Percentiles rank a stretch among this genome's conserved stretches.
phyloP scores from a whole-genome alignment of 1,139 yeast genomes.

The Insectozyma bohioensis region DNA sequence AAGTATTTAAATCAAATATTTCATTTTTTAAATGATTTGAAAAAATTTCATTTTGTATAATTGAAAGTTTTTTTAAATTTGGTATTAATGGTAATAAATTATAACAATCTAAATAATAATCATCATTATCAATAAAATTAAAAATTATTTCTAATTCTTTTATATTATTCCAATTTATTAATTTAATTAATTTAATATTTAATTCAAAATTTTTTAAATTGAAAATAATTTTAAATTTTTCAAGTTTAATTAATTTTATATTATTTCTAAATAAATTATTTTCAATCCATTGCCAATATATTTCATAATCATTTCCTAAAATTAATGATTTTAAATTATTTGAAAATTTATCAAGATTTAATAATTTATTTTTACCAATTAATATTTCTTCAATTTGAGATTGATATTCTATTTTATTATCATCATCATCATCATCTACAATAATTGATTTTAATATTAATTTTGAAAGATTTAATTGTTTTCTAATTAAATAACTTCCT shows the following conservation, averaged over 20 bases:
- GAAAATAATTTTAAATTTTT: constrained; percentile 20
- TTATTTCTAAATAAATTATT: constrained; percentile 8
- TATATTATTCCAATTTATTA: constrained; percentile 20
- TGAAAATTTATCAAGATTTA: constrained; percentile 2
- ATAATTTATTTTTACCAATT: constrained; percentile 9
- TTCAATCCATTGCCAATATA: constrained; percentile 20
- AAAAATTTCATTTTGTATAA: constrained; percentile 43
- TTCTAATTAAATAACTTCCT: constrained; percentile 17
- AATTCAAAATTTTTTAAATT: constrained; percentile 10
- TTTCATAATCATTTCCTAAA: constrained; percentile 14
- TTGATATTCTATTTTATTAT: constrained; percentile 1
- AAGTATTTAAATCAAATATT: constrained; percentile 52
- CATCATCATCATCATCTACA: constrained; percentile 14
- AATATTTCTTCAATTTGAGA: constrained; percentile 12
- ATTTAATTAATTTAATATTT: constrained; percentile 9
- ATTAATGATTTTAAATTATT: constrained; percentile 16
- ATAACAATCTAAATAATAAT: constrained; percentile 43
- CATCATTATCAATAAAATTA: constrained; percentile 30
- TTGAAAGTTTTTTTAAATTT: constrained; percentile 36
- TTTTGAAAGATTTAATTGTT: constrained; percentile 7
- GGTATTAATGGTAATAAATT: constrained; percentile 20
- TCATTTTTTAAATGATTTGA: constrained; percentile 50
- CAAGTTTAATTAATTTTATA: constrained; percentile 10
- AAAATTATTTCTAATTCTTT: constrained; percentile 25
- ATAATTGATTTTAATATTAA: constrained; percentile 14